phyloP scores from a whole-genome alignment of 305 asterid genomes.

The Euphrasia arctica region DNA sequence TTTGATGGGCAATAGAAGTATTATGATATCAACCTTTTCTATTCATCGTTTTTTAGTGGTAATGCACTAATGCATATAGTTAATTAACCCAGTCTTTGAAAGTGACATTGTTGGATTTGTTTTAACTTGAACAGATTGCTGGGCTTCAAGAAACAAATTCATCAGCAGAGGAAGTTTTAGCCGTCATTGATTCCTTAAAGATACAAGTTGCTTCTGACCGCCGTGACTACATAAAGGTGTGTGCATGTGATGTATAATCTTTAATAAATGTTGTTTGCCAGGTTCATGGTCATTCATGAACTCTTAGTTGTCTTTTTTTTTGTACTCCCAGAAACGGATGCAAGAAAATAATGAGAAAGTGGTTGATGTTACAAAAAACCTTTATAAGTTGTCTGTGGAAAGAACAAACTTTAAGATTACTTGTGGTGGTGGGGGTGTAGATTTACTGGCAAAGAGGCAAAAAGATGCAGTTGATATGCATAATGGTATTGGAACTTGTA shows the following conservation, averaged over 20 bases:
- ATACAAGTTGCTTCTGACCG: conserved; percentile 59
- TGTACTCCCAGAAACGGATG: conserved; percentile 57
- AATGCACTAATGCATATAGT: background rate
- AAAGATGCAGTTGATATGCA: conserved; percentile 83
- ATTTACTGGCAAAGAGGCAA: conserved; percentile 83
- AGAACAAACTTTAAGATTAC: conserved; percentile 47
- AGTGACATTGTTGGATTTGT: conserved; percentile 19
- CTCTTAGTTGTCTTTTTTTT: conserved; percentile 28
- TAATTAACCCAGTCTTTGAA: conserved; percentile 11
- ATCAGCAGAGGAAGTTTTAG: conserved; percentile 40
- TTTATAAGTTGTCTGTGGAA: conserved; percentile 54
- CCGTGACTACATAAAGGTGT: conserved; percentile 61
- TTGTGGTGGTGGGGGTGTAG: conserved; percentile 46
- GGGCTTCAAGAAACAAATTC: conserved; percentile 39
- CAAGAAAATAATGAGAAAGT: conserved; percentile 66
- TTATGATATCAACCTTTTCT: background rate
- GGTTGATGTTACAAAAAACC: conserved; percentile 46
- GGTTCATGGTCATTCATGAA: conserved; percentile 22
- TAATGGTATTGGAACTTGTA: conserved; percentile 61
- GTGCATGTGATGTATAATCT: conserved; percentile 23
- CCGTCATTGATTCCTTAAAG: conserved; percentile 54
- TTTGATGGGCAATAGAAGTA: background rate
- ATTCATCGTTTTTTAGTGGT: background rate
- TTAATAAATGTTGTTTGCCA: conserved; percentile 21
- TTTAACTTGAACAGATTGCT: conserved; percentile 43